phyloP scores from a whole-genome alignment of 192 early-diverging fungal genomes.

The Radiomyces spectabilis region DNA sequence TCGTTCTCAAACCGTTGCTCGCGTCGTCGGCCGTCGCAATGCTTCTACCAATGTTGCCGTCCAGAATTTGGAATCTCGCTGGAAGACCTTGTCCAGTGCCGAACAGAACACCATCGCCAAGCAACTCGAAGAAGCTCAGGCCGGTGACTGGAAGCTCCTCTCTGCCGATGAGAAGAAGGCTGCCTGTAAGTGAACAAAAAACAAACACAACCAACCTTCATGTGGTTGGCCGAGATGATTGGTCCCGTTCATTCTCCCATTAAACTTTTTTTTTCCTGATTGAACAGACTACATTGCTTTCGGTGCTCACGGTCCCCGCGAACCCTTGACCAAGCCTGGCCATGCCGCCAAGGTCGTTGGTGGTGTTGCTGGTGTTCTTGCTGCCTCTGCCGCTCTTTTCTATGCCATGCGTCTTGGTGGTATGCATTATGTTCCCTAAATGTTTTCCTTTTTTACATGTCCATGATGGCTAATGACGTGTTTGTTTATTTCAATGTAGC shows the following conservation, averaged over 20 bases:
- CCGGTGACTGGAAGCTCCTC: constrained; percentile 91
- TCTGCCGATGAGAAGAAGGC: constrained; percentile 92
- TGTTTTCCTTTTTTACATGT: neutral
- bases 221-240: too few relatives aligned
- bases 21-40: constrained; percentile 33
- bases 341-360: constrained; percentile 60
- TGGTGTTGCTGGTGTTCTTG: constrained; percentile 52
- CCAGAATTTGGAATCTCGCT: constrained; percentile 41
- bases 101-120: constrained; percentile 81
- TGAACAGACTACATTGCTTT: constrained; percentile 80
- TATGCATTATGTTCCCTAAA: constrained; percentile 11
- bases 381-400: constrained; percentile 44
- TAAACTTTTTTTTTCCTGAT: too few relatives aligned
- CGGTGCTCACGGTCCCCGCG: constrained; percentile 84
- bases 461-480: neutral
- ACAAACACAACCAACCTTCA: neutral
- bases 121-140: constrained; percentile 74
- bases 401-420: constrained; percentile 44
- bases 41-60: constrained; percentile 33
- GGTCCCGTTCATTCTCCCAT: too few relatives aligned
- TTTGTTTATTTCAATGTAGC: constrained; percentile 27
- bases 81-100: constrained; percentile 57
- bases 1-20: constrained; percentile 37
- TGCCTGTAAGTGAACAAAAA: constrained; percentile 38
- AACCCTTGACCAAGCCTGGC: constrained; percentile 59